Evolutionary conservation across 2,329 filamentous ascomycete genomes (phyloP), one percentile per base, ranked within the genome.

Genomic region (Dothistroma pini): DNA sequence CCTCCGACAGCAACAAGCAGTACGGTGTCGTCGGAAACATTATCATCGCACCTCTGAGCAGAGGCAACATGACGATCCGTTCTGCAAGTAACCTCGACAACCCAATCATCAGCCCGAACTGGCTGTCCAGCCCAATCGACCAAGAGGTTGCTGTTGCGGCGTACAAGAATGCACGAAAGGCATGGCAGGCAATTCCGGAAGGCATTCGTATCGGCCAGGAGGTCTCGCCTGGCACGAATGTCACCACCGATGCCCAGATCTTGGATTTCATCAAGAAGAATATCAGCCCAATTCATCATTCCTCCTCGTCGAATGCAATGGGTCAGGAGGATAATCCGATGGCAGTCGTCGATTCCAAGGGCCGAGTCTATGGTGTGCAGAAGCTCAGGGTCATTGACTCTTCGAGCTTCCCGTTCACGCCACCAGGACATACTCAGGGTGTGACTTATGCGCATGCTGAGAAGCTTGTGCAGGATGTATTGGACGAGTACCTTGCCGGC

Each of bases 211-310:
- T 73, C 9, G 76, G 75, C 0, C 65, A 70, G 0, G 78, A 80
- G 64, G 67, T 70, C 41, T 72, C 73, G 61, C 76, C 80, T 0
- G 76, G 80, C 4, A 25, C 58, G 2, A 64, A 75, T 29, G 65
- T 78, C 22, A 64, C 75, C 34, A 77, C 75, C 0, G 79, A 83
- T 60, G 74, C 66, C 25, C 69, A 81, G 58, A 77, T 84, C 11
- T 65, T 79, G n/a, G 60, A 72, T 0, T 61, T 69, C 14, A 73
- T 78, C 29, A 60, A 56, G 44, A 51, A 56, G 25, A 56, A 60
- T 25, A 12, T 64, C 31, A 56, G 48, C 12, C 54, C 64, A 4
- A 64, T 66, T 34, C 62, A 66, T 56, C 66, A 66, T 49, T 59
- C 63, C 25, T 47, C 35, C 22, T 59, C 56, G 35, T 54, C 60